Evolutionary conservation across 306 rosid species (phyloP).

Genomic region (Nissolia schottii): DNA sequence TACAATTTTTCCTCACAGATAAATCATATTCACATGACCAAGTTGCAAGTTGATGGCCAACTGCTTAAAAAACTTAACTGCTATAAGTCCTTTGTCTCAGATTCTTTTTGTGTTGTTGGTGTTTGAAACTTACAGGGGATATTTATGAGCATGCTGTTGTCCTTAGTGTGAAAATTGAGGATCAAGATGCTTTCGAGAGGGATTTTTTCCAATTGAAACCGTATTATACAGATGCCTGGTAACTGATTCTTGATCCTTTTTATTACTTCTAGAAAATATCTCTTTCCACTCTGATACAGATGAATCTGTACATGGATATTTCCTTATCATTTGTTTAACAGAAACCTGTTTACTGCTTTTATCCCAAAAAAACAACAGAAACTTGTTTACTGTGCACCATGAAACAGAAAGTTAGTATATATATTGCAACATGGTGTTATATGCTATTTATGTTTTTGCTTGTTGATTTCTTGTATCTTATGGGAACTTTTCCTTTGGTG

Average conservation of each 20-base stretch:
- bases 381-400: not conserved
- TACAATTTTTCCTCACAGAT: not conserved
- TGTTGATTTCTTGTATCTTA: not conserved
- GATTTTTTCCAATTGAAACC: slow-evolving; percentile 97
- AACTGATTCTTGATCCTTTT: slow-evolving; percentile 13
- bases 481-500: slow-evolving; percentile 23
- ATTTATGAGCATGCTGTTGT: slow-evolving; percentile 95
- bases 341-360: not conserved
- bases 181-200: slow-evolving; percentile 94
- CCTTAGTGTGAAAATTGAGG: slow-evolving; percentile 83
- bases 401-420: not conserved
- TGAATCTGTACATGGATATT: slow-evolving; percentile 4
- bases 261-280: not conserved
- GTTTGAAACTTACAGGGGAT: slow-evolving; percentile 67
- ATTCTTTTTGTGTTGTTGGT: not conserved
- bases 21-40: not conserved
- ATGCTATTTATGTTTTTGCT: not conserved
- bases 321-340: slow-evolving; percentile 2
- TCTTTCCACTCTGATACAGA: not conserved
- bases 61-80: not conserved
- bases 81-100: not conserved
- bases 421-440: not conserved
- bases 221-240: slow-evolving; percentile 92
- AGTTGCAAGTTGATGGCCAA: not conserved
- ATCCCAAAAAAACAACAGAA: no score